A percentile compares a stretch with the other conserved stretches of the same genome.
phyloP scores from a whole-genome alignment of 1,284 basidiomycete species.

The Fomes fomentarius region DNA sequence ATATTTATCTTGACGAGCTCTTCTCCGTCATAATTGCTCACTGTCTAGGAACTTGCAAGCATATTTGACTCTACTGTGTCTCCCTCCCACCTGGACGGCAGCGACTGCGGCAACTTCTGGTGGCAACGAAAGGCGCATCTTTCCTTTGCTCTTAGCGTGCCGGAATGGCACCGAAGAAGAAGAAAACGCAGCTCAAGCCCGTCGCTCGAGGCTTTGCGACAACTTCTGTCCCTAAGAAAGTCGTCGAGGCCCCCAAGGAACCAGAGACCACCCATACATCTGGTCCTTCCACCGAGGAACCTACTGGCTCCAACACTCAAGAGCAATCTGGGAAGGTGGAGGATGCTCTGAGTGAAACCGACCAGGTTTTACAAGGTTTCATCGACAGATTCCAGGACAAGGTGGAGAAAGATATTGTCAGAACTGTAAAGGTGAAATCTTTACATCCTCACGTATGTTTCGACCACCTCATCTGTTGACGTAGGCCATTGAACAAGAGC shows the following conservation, averaged over 20 bases:
- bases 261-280: too few species aligned
- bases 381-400: conserved; percentile 88
- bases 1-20: conserved; percentile 23
- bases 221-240: conserved; percentile 87
- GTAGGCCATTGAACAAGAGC: conserved; percentile 87
- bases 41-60: too few species aligned
- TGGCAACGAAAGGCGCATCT: conserved; percentile 5
- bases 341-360: conserved; percentile 24
- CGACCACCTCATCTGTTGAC: background rate
- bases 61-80: background rate
- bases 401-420: conserved; percentile 85
- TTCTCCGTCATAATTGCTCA: conserved; percentile 10
- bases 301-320: too few species aligned
- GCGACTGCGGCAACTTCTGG: too few species aligned
- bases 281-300: too few species aligned
- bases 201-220: conserved; percentile 82
- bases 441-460: background rate
- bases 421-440: conserved; percentile 59
- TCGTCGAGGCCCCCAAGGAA: conserved; percentile 39
- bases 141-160: conserved; percentile 13
- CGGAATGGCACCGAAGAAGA: conserved; percentile 80
- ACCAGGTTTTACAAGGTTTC: conserved; percentile 61
- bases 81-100: too few species aligned
- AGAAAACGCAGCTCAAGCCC: conserved; percentile 82
- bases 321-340: background rate